Base-by-base conservation (phyloP, 2,329 filamentous ascomycete species). In the Diaporthe sp. region DNA sequence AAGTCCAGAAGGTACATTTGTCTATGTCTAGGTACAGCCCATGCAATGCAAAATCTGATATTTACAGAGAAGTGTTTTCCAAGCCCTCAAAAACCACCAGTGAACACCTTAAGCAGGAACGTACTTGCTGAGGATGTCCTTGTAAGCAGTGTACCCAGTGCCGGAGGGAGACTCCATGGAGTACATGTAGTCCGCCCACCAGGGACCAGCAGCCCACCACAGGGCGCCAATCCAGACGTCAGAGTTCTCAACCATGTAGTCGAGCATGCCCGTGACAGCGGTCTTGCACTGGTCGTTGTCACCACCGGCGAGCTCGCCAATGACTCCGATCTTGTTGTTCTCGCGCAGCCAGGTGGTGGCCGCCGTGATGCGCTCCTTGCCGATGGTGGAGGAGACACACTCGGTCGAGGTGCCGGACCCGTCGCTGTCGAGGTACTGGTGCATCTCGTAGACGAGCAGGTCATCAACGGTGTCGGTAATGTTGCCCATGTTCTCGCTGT, bases 301-400 rank as follows among this genome's bases (percentile, higher is more conserved):
- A 13, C 86, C 89, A 53, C 88, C 90, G n/a, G 90, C 90, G 55
- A 87, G 88, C 84, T 92, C 90, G 78, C 90, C 90, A 28, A 92
- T 79, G 77, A 92, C 83, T 44, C 86, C 90, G 76, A 85, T 80
- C 86, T 91, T 91, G 79, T 84, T 83, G 83, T 91, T 91, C 51
- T 84, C 82, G 77, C 87, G 85, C 74, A 91, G 86, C 90, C 90
- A 92, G 72, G 82, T 80, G 15, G 89, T 91, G 20, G 89, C 89
- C 12, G 81, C 85, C 15, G 81, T 80, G 37, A 91, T 78, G 25
- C 89, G 85, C 82, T 90, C 85, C 6, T 78, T 82, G 75, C 89
- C 89, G 76, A 90, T 87, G 22, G 85, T 87, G 68, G 80, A 78
- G 71, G 85, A 88, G 17, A 90, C 88, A 77, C 89, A 91, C 10